Evolutionary conservation across 106 monocot genomes (phyloP), one percentile per base, ranked within the genome.

Genomic region (Dioscorea alata): DNA sequence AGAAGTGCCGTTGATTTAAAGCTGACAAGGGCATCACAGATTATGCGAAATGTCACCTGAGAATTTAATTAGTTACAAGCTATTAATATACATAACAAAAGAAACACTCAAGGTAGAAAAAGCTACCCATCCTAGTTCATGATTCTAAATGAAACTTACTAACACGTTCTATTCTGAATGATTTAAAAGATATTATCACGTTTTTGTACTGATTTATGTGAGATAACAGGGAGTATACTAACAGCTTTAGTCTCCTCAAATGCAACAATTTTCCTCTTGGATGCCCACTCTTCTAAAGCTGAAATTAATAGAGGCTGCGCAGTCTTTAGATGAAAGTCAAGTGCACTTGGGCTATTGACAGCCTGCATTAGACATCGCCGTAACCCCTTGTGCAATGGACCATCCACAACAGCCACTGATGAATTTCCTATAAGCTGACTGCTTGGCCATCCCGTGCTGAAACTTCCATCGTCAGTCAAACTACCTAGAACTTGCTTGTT

Each of bases 401-500:
- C 42, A 42, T 42, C 42, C 6, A 42, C 42, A 42, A 42, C 10
- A 3, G 42, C 42, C 42, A 42, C 42, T 42, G 42, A 42, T 8
- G 42, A 42, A 42, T 42, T 42, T 42, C 42, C 42, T 42, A 42
- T 42, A 6, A 42, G 42, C 42, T 42, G 9, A 42, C 42, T 42
- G 6, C 42, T 42, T 42, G 42, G 42, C 42, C 42, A 42, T 8
- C 42, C 42, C 6, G 42, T 8, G 10, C 42, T 42, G 42, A 42
- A 67, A 72, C 28, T 72, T 25, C 66, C 68, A 23, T 78, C 78
- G 22, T 78, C 72, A 13, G 67, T 67, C 53, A 25, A 56, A 12
- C 56, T 73, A 23, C 61, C 35, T 28, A 78, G 67, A 33, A 73
- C 71, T 73, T 78, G 71, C 60, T 73, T 78, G 61, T 78, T 78